These are phyloP conservation scores for Trichoderma citrinoviride DNA, from an alignment of 2,329 filamentous ascomycete genomes.

Conservation along the genomic window DNA sequence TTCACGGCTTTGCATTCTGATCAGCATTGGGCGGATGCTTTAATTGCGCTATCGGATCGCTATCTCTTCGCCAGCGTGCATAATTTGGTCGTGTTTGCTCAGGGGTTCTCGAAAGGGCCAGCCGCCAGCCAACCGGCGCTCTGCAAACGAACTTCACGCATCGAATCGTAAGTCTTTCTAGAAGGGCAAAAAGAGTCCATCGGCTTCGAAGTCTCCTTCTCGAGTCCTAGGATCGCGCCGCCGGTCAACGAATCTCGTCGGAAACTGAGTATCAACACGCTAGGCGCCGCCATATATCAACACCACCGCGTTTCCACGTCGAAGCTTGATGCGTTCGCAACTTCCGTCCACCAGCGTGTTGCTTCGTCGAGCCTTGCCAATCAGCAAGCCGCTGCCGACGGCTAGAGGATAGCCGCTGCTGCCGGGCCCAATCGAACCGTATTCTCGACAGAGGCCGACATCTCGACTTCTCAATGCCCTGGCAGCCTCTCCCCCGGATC, in stretches of 20 bases:
- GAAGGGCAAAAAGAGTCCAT: not conserved
- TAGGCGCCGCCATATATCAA: slow-evolving; percentile 26
- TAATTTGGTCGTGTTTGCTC: slow-evolving; percentile 30
- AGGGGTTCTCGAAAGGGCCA: slow-evolving; percentile 29
- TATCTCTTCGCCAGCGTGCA: slow-evolving; percentile 16
- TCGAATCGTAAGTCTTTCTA: slow-evolving; percentile 9
- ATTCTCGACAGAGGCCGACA: slow-evolving; percentile 3
- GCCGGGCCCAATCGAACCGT: slow-evolving; percentile 21
- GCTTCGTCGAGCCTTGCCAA: slow-evolving; percentile 22
- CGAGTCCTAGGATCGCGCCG: not conserved
- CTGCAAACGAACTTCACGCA: slow-evolving; percentile 17
- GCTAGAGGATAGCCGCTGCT: slow-evolving; percentile 3
- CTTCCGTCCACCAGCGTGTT: slow-evolving; percentile 20
- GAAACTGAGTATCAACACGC: not conserved
- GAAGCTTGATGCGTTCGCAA: slow-evolving; percentile 34
- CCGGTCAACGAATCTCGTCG: not conserved
- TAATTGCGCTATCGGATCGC: slow-evolving; percentile 21
- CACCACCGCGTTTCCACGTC: slow-evolving; percentile 21
- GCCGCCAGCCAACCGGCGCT: slow-evolving; percentile 10
- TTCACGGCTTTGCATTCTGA: not conserved
- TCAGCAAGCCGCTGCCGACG: slow-evolving; percentile 17
- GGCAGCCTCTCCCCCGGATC: slow-evolving; percentile 94
- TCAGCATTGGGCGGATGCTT: slow-evolving; percentile 10
- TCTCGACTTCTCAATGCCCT: slow-evolving; percentile 67
- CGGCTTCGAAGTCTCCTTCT: not conserved